Evolutionary conservation across 495 filamentous ascomycete species (phyloP).

Genomic region (Aspergillus haitiensis): DNA sequence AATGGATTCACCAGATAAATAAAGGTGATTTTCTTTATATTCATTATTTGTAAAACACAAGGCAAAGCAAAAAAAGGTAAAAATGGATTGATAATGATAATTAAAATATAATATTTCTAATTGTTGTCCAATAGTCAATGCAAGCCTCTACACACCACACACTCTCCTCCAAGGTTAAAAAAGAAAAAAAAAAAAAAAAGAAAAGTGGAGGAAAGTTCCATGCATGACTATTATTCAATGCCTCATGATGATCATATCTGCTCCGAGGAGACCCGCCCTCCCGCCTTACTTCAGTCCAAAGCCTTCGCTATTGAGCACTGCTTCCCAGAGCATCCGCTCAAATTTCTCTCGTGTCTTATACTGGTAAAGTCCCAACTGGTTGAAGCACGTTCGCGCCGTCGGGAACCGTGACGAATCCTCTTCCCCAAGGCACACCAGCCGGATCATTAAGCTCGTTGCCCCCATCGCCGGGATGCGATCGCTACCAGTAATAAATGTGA

Average conservation of each 20-base stretch:
- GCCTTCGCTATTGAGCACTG: slow-evolving; percentile 86
- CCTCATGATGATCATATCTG: neutral
- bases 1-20: too few relatives aligned
- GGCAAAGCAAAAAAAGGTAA: too few relatives aligned
- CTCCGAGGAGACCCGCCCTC: slow-evolving; percentile 14
- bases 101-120: too few relatives aligned
- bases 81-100: too few relatives aligned
- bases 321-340: slow-evolving; percentile 75
- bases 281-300: slow-evolving; percentile 78
- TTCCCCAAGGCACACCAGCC: slow-evolving; percentile 71
- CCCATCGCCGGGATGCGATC: slow-evolving; percentile 93
- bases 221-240: slow-evolving; percentile 8
- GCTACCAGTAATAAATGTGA: slow-evolving; percentile 91
- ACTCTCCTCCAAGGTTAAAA: too few relatives aligned
- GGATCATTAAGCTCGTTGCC: slow-evolving; percentile 75
- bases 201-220: neutral
- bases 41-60: too few relatives aligned
- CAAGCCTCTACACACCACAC: too few relatives aligned
- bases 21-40: too few relatives aligned
- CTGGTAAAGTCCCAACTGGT: slow-evolving; percentile 73
- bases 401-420: slow-evolving; percentile 70
- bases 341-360: slow-evolving; percentile 66
- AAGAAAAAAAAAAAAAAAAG: too few relatives aligned
- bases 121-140: too few relatives aligned
- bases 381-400: slow-evolving; percentile 89